A percentile compares a stretch with the other conserved stretches of the same genome.
These are phyloP conservation scores for Acaromyces ingoldii DNA, from an alignment of 1,284 basidiomycete species.

Conservation along the genomic window DNA sequence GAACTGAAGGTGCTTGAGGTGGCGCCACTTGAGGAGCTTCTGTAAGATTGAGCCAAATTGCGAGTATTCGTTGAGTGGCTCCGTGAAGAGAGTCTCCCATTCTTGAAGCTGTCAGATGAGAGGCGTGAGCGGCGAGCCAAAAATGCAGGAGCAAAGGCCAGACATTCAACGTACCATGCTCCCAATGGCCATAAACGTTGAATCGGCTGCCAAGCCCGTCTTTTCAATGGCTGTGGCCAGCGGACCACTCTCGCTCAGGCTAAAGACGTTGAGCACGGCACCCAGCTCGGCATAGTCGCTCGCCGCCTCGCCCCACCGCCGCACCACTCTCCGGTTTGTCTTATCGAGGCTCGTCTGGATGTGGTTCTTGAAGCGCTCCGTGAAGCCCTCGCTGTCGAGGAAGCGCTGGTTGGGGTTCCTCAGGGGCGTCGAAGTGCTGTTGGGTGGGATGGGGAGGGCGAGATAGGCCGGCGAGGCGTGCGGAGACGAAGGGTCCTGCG, in stretches of 20 bases:
- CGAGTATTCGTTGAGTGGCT: conserved; percentile 90
- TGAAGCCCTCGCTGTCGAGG: conserved; percentile 92
- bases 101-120: conserved; percentile 62
- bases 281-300: conserved; percentile 92
- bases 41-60: conserved; percentile 94
- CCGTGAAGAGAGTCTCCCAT: conserved; percentile 72
- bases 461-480: conserved; percentile 70
- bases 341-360: conserved; percentile 89
- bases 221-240: conserved; percentile 78
- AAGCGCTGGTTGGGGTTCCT: conserved; percentile 60
- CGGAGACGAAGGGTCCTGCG: conserved; percentile 83
- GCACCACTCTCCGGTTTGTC: conserved; percentile 81
- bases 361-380: conserved; percentile 89
- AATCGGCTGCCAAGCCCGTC: conserved; percentile 90
- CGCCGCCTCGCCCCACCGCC: conserved; percentile 87
- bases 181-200: conserved; percentile 83
- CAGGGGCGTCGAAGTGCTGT: conserved; percentile 53
- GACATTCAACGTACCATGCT: conserved; percentile 26
- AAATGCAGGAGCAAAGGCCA: too few species aligned
- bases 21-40: conserved; percentile 84
- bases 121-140: too few species aligned
- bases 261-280: conserved; percentile 90
- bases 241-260: conserved; percentile 71
- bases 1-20: conserved; percentile 96
- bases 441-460: conserved; percentile 72